Evolutionary conservation across 441 rosid species (phyloP), one percentile per base, ranked within the genome.

Genomic region (Mallotus repandus): DNA sequence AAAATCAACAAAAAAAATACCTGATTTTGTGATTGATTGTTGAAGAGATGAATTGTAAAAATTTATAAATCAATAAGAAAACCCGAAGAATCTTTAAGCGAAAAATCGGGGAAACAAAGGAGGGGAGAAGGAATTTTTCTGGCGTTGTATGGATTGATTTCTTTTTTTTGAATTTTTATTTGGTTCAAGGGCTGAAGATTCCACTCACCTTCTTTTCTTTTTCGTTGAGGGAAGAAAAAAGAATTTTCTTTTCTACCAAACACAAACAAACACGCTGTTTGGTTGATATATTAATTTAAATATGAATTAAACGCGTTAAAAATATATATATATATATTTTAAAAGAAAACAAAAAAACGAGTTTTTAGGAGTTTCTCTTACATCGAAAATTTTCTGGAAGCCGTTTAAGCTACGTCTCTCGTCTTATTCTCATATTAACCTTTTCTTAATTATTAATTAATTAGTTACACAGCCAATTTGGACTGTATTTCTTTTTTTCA

Each of bases 351-450:
- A 29, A 29, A 6, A 41, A 18, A 46, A 21, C n/a, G 12, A 15
- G 32, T 45, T 59, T 76, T 43, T 8, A 13, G 69, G 79, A 76
- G 66, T 29, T 29, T 29, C 32, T 53, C 3, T 11, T 70, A 79
- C 83, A 71, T 60, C 14, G 9, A 56, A 38, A 18, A 25, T n/a
- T 68, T 80, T 78, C 75, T 74, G 61, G 80, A 79, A 75, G 76
- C 77, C 86, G 79, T 73, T 35, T 21, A 53, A 54, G 77, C 63
- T 74, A 67, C 86, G 81, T 63, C 32, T 29, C 29, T 25, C 86
- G 81, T 63, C 32, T 29, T 3, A 29, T 29, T 63, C 32, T 29
- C 32, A 29, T 29, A 29, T 29, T 3, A 29, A 2, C 32, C 32
- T 29, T 29, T 29, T 29, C 32, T 29, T 29, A 29, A 29, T 29